Evolutionary conservation across 208 protist genomes (phyloP), one percentile per base, ranked within the genome.

Genomic region (Wallacemonas sp.): DNA sequence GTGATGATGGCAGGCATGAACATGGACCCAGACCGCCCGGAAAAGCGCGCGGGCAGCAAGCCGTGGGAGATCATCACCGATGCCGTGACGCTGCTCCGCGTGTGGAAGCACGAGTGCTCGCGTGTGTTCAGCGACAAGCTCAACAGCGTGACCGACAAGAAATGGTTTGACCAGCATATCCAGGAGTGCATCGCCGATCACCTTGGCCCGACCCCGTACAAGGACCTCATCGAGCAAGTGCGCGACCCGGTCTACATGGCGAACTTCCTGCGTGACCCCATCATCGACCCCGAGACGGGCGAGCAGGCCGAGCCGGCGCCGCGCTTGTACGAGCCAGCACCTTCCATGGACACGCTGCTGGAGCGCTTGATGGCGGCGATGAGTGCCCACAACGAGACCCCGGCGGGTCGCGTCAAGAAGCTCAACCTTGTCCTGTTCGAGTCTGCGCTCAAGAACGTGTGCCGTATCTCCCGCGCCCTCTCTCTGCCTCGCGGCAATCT

Each of bases 91-190:
- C 90, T 99, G 56, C 42, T 99, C 51, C 72, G 84, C 24, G 71
- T 99, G 15, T 99, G 97, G 97, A 94, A 94, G 66, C 98, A 99
- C 80, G 98, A 99, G 88, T 98, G 92, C 78, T 77, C 82, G 41
- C 91, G 98, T 51, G 97, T 99, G 4, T 99, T 99, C 72, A 90
- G 82, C 68, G 98, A 99, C 79, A 97, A 98, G 74, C 88, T 99
- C 15, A 96, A 98, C 65, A 92, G 83, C 76, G 82, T 93, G 21
- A 66, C 62, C 21, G 98, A 99, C 84, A 98, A 98, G 80, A 80
- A 82, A 30, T 98, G 97, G 97, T 99, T 98, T 75, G 88, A 97
- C 55, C 75, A 93, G 42, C 58, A 84, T 46, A 79, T 99, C 22
- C 77, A 97, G 51, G 82, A 95, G 12, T 87, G 91, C 67, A 63